Evolutionary conservation across 345 rosid species (phyloP), one percentile per base, ranked within the genome.

Genomic region (Trapa incisa): DNA sequence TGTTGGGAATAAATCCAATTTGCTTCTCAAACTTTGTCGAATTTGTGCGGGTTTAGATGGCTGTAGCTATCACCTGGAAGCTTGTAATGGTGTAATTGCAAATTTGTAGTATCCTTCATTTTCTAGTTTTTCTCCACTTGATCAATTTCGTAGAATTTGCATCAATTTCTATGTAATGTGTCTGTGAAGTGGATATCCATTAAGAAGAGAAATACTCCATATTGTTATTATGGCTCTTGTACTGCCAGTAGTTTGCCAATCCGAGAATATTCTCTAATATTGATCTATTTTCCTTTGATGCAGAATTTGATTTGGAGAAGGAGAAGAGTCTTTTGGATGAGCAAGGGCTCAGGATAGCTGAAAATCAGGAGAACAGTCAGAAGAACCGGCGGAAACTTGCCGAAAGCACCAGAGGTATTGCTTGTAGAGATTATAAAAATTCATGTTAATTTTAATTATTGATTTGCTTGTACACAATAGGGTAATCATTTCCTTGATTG

Each of bases 361-460:
- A 94, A 76, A 94, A 87, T 75, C 96, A 94, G 83, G 97, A 94
- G 75, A 89, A 87, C 78, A 91, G 99, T 74, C 96, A 85, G 74
- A 89, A 87, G 73, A 94, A 94, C 75, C 82, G 97, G 41, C 84
- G 99, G 53, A 94, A 91, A 75, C 99, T 94, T 76, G 99, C 97
- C 39, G 99, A 91, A 84, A 94, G 89, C 85, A 94, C 97, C 4
- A 84, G 96, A 83, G 97, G 99, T 94, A 81, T 68, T 66, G 8
- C 42, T 42, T 8, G 14, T 81, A 87, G 91, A 87, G 80, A 87
- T 91, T 36, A 38, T 6, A 6, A 14, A 58, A 4, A 41, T 5
- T 53, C 6, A 12, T 5, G 29, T 60, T 36, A 0, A 16, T 60
- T 11, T 60, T 33, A 29, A 39, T 0, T 39, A 6, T 61, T 42